Evolutionary conservation across 2,329 filamentous ascomycete genomes (phyloP), one percentile per base, ranked within the genome.

Genomic region (Aspergillus fischeri): DNA sequence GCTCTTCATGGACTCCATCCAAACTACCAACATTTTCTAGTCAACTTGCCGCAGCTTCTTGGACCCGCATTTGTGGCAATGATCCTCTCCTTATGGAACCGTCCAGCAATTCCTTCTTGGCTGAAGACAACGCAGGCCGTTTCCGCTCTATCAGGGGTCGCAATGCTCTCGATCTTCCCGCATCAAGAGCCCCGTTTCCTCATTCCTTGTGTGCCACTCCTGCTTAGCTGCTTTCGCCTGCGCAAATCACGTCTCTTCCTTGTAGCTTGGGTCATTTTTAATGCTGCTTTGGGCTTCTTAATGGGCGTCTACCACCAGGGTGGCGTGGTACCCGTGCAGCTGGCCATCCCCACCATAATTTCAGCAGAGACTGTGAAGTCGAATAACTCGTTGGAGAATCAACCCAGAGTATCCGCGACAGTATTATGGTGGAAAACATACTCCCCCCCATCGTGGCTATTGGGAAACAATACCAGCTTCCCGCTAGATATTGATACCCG

Each of bases 1-100:
- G 87, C 88, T 42, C 78, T 85, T 62, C 89, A 93, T 76, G 90
- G 89, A 51, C 75, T 92, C 14, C 89, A 93, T 66, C 88, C 89
- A 5, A 88, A 85, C 80, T 91, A 92, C 70, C 89, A 92, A 70
- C 89, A 92, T 70, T 72, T 89, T 29, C 76, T 90, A 48, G 83
- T 83, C 58, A 92, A 92, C 67, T 74, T 92, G 14, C 84, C 89
- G 60, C 81, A 88, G 68, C 80, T 92, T 20, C 80, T 93, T 20
- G 90, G 89, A 1, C 90, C 89, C 4, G 88, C 86, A 8, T 80
- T 83, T 38, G 69, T 84, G 28, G 78, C 90, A 21, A 70, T 77
- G 58, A 60, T 73, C 10, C 44, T 68, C 20, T 71, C 73, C 10
- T 73, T 90, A 10, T 80, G 89, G 65, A 76, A 52, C 58, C 63